Conservation (phyloP, 2,329 filamentous ascomycete genomes). For the Xenosphaeropsis pyriputrescens region DNA sequence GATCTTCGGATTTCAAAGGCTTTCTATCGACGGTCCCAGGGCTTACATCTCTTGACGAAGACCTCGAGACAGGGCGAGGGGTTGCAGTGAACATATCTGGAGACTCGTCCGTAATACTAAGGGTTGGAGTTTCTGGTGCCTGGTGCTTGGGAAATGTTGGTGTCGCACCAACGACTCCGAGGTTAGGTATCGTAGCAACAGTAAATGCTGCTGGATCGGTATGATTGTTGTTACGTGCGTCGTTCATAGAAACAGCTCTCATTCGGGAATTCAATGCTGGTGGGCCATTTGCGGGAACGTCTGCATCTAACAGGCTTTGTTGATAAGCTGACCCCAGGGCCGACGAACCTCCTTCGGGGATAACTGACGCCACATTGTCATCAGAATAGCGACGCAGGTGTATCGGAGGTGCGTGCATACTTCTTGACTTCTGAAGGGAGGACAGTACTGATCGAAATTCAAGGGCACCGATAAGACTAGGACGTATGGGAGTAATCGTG, state of each 20-base stretch:
- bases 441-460: conserved; percentile 86
- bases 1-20: conserved; percentile 18
- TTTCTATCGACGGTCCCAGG: conserved; percentile 12
- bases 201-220: conserved; percentile 10
- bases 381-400: conserved; percentile 56
- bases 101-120: conserved; percentile 4
- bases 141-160: conserved; percentile 20
- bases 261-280: conserved; percentile 5
- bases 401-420: conserved; percentile 56
- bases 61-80: conserved; percentile 7
- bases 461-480: conserved; percentile 82
- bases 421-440: conserved; percentile 72
- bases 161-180: conserved; percentile 21
- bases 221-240: conserved; percentile 6
- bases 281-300: conserved; percentile 8
- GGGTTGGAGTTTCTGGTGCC: conserved; percentile 3
- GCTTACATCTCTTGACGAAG: conserved; percentile 18
- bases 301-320: conserved; percentile 23
- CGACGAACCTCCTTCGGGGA: conserved; percentile 1
- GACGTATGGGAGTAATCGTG: conserved; percentile 74
- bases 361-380: conserved; percentile 31
- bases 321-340: conserved; percentile 7
- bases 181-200: conserved; percentile 13
- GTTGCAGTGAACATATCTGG: conserved; percentile 1
- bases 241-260: conserved; percentile 17